phyloP scores from a whole-genome alignment of 371 early-diverging fungal genomes.

The Mucor ambiguus region DNA sequence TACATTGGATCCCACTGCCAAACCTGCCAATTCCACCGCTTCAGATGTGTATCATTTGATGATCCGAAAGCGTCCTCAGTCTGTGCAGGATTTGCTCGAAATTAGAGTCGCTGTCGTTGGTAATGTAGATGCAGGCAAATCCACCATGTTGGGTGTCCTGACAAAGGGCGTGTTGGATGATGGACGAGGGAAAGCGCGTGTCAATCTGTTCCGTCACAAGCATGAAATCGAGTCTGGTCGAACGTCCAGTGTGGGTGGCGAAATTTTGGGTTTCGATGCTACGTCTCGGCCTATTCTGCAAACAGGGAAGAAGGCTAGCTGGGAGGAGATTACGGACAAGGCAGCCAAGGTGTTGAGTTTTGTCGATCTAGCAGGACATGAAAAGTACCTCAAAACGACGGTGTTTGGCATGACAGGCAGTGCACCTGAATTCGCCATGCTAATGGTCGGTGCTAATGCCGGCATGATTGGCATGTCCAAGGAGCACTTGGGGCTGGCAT shows the following conservation, averaged over 20 bases:
- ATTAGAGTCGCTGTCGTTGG: slow-evolving; percentile 90
- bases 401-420: slow-evolving; percentile 92
- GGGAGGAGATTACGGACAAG: slow-evolving; percentile 80
- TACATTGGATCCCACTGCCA: slow-evolving; percentile 18
- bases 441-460: slow-evolving; percentile 90
- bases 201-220: slow-evolving; percentile 89
- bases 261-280: slow-evolving; percentile 86
- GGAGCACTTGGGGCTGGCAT: slow-evolving; percentile 89
- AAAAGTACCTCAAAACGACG: slow-evolving; percentile 93
- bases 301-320: slow-evolving; percentile 57
- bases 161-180: slow-evolving; percentile 91
- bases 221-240: slow-evolving; percentile 93
- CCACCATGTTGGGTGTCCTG: slow-evolving; percentile 88
- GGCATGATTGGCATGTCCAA: slow-evolving; percentile 94
- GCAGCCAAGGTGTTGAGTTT: slow-evolving; percentile 87
- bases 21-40: not conserved
- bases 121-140: slow-evolving; percentile 83
- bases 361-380: slow-evolving; percentile 92
- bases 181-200: slow-evolving; percentile 90
- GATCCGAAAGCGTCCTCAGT: slow-evolving; percentile 69
- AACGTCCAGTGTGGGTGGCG: slow-evolving; percentile 90
- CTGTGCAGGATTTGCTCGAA: slow-evolving; percentile 80
- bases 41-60: slow-evolving; percentile 55
- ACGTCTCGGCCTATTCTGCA: slow-evolving; percentile 52
- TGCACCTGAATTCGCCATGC: slow-evolving; percentile 89